Percentiles rank a stretch among this genome's conserved stretches.
Evolutionary conservation across 2,329 filamentous ascomycete species (phyloP).

Genomic region (Fusarium torulosum): DNA sequence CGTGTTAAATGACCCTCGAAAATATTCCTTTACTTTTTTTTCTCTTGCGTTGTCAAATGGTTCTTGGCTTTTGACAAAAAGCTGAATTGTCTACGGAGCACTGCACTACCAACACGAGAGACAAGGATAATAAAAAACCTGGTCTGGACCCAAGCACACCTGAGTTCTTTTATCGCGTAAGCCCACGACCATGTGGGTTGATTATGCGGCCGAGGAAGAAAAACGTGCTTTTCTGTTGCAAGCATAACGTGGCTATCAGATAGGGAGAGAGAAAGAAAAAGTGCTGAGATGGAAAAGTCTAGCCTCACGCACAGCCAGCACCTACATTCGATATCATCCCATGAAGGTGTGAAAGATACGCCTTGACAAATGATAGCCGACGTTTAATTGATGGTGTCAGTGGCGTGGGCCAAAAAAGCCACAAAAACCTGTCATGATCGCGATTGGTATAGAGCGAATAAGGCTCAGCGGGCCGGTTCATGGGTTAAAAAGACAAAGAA

Average conservation of each 20-base stretch:
- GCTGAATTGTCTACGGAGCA: conserved; percentile 8
- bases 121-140: conserved; percentile 2
- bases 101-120: background rate
- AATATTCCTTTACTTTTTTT: background rate
- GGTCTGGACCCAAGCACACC: background rate
- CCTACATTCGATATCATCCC: conserved; percentile 2
- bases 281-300: conserved; percentile 10
- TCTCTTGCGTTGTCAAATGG: background rate
- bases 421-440: background rate
- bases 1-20: conserved; percentile 15
- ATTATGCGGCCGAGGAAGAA: conserved; percentile 24
- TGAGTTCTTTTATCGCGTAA: conserved; percentile 5
- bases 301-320: background rate
- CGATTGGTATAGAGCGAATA: conserved; percentile 3
- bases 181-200: conserved; percentile 5
- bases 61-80: background rate
- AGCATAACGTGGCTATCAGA: conserved; percentile 14
- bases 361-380: background rate
- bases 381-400: background rate
- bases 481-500: background rate
- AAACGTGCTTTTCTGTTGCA: conserved; percentile 21
- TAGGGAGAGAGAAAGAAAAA: background rate
- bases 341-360: conserved; percentile 1
- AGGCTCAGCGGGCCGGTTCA: conserved; percentile 28
- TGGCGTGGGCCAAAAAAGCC: background rate